Evolutionary conservation across 2,329 filamentous ascomycete species (phyloP).

Genomic region (Diplocarpon mali): DNA sequence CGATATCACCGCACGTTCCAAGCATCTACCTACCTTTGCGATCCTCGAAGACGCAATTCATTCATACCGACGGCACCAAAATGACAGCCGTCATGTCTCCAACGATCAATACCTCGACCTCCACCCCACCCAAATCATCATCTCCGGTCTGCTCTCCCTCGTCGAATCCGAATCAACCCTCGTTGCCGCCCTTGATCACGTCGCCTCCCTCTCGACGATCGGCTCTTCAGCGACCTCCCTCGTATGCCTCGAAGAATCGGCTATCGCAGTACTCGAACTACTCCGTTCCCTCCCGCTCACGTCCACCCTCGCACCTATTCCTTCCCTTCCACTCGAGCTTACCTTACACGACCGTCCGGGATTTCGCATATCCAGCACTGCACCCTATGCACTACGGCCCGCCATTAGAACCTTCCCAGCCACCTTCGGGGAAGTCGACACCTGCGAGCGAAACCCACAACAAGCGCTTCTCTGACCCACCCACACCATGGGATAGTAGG

Average conservation of each 20-base stretch:
- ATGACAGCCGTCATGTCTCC: constrained; percentile 43
- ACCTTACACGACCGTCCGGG: constrained; percentile 79
- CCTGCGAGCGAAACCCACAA: constrained; percentile 61
- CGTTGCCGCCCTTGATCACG: constrained; percentile 45
- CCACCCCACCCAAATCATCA: constrained; percentile 38
- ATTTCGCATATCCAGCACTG: constrained; percentile 79
- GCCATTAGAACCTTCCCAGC: constrained; percentile 58
- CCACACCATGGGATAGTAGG: constrained; percentile 61
- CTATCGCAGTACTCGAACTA: constrained; percentile 73
- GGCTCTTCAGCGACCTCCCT: constrained; percentile 54
- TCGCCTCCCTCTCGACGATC: constrained; percentile 44
- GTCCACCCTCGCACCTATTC: constrained; percentile 71
- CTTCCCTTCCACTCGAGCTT: constrained; percentile 78
- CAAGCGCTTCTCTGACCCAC: constrained; percentile 73
- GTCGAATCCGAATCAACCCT: constrained; percentile 41
- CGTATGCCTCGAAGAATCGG: constrained; percentile 69
- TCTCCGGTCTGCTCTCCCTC: constrained; percentile 34
- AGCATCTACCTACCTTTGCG: constrained; percentile 2
- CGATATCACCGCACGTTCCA: constrained; percentile 7
- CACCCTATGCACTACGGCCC: constrained; percentile 92
- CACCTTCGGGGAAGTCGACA: constrained; percentile 72
- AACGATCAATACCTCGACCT: constrained; percentile 26
- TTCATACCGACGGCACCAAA: constrained; percentile 3
- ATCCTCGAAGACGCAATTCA: neutral
- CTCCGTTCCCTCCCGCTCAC: constrained; percentile 58